Evolutionary conservation across 2,329 filamentous ascomycete genomes (phyloP).

Genomic region (Cryphonectria nitschkei): DNA sequence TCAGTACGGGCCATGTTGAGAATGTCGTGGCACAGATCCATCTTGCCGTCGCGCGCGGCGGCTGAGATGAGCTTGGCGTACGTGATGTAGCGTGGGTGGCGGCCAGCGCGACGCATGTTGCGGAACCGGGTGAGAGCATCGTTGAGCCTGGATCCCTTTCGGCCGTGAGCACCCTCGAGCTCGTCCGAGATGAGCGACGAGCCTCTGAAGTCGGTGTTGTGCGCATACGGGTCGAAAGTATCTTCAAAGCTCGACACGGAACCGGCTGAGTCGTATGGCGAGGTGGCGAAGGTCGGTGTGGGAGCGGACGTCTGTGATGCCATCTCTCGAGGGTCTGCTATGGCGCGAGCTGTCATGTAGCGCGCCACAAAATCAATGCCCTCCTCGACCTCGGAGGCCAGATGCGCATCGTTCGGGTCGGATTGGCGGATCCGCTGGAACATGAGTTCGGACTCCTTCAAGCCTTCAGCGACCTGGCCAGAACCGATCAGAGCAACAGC

Average conservation of each 20-base stretch:
- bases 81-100: conserved; percentile 93
- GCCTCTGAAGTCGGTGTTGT: conserved; percentile 89
- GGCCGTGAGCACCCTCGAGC: conserved; percentile 78
- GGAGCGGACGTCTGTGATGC: conserved; percentile 51
- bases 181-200: conserved; percentile 89
- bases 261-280: conserved; percentile 57
- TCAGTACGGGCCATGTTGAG: conserved; percentile 87
- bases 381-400: conserved; percentile 84
- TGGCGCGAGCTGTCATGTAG: conserved; percentile 61
- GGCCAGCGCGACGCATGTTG: conserved; percentile 89
- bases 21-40: conserved; percentile 83
- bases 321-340: conserved; percentile 58
- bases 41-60: conserved; percentile 82
- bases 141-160: conserved; percentile 72
- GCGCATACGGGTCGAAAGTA: conserved; percentile 86
- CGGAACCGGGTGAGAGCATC: conserved; percentile 83
- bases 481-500: conserved; percentile 84
- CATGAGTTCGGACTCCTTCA: conserved; percentile 81
- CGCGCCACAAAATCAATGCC: conserved; percentile 70
- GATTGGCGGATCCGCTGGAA: conserved; percentile 78
- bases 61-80: conserved; percentile 94
- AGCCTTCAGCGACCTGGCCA: conserved; percentile 79
- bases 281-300: conserved; percentile 53
- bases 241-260: conserved; percentile 72
- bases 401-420: conserved; percentile 56